Evolutionary conservation across 345 rosid species (phyloP).

Genomic region (Lepidium sativum): DNA sequence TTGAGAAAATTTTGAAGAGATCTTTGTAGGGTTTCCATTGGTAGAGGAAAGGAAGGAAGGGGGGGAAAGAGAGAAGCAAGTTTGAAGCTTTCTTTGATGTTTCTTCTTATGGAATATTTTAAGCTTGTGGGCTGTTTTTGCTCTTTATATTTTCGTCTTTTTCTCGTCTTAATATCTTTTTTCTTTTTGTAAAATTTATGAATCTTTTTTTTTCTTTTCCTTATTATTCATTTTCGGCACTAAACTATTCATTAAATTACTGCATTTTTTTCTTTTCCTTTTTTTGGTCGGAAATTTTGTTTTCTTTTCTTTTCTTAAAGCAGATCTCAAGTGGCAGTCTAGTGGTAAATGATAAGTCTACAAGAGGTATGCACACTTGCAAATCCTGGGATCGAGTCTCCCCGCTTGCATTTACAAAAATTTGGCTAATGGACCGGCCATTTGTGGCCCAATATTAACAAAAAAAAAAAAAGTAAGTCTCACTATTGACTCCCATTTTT

Average conservation of each 20-base stretch:
- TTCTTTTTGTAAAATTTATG: not conserved
- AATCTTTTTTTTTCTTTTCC: not conserved
- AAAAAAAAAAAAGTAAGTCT: too few species aligned
- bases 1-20: constrained; percentile 18
- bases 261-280: too few species aligned
- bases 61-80: constrained; percentile 14
- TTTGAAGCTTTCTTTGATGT: constrained; percentile 30
- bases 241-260: too few species aligned
- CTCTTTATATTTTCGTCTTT: not conserved
- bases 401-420: too few species aligned
- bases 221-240: not conserved
- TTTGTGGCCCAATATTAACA: too few species aligned
- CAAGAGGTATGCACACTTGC: too few species aligned
- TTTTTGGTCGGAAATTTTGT: too few species aligned
- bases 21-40: constrained; percentile 29
- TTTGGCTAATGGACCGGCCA: too few species aligned
- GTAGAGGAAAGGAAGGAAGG: constrained; percentile 4
- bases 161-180: not conserved
- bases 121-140: constrained; percentile 20
- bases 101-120: constrained; percentile 22
- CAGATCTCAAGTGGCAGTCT: too few species aligned
- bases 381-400: too few species aligned
- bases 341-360: too few species aligned
- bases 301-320: not conserved
- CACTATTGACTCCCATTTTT: too few species aligned